Percentiles rank a stretch among this genome's conserved stretches.
These are phyloP conservation scores for Wickerhamiella nectarea DNA, from an alignment of 805 yeast genomes.

Conservation along the genomic window DNA sequence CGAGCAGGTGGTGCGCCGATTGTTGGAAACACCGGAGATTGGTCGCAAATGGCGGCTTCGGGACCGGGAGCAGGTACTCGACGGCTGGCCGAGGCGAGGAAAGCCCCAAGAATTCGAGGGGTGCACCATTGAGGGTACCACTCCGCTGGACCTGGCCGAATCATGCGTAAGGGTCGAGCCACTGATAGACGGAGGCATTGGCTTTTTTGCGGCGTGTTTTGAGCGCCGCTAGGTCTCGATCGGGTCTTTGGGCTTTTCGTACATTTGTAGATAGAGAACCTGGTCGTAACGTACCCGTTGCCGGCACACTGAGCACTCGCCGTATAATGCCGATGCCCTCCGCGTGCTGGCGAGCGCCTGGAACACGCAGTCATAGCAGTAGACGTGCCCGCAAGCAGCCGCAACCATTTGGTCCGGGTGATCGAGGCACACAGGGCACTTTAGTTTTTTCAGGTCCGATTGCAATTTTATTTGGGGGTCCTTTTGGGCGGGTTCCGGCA, in stretches of 20 bases:
- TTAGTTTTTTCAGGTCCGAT: conserved; percentile 12
- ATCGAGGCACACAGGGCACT: conserved; percentile 28
- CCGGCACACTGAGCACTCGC: conserved; percentile 28
- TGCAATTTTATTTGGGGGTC: not conserved
- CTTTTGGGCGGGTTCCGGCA: conserved; percentile 10
- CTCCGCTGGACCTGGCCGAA: conserved; percentile 44
- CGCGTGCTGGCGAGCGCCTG: conserved; percentile 22
- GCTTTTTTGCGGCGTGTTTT: conserved; percentile 92
- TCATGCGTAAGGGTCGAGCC: conserved; percentile 82
- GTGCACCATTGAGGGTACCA: conserved; percentile 19
- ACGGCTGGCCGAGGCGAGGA: conserved; percentile 83
- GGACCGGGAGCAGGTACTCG: conserved; percentile 48
- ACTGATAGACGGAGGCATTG: conserved; percentile 92
- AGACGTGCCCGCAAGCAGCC: conserved; percentile 29
- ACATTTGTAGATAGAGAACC: conserved; percentile 21
- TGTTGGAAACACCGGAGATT: conserved; percentile 55
- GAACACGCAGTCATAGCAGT: conserved; percentile 27
- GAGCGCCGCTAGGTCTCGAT: conserved; percentile 30
- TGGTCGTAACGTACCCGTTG: conserved; percentile 20
- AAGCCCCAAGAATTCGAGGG: conserved; percentile 51
- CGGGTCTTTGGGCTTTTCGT: conserved; percentile 7
- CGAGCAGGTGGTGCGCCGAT: conserved; percentile 76
- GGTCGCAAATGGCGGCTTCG: conserved; percentile 54
- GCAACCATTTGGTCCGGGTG: conserved; percentile 23
- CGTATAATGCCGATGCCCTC: conserved; percentile 19